Conservation (phyloP, 148 eudicot genomes). For the Cornus florida region DNA sequence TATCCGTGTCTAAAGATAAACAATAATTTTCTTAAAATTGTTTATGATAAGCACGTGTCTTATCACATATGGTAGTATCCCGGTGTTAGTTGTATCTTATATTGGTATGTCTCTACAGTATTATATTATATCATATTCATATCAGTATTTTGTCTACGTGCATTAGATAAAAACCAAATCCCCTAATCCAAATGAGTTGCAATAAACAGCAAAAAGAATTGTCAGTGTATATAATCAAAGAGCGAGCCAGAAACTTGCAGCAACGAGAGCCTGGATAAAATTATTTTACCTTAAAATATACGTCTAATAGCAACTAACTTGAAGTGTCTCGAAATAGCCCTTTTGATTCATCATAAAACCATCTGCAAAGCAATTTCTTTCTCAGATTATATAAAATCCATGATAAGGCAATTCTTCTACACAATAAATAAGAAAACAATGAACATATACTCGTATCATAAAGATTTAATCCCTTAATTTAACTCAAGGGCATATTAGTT, state of each 20-base stretch:
- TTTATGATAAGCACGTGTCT: no score
- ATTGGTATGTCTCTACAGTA: no score
- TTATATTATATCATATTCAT: no score
- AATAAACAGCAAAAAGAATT: neutral
- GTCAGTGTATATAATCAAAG: constrained; percentile 3
- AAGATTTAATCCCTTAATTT: neutral
- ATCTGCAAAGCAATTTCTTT: constrained; percentile 46
- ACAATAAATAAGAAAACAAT: neutral
- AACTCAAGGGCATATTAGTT: neutral
- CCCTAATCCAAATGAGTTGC: neutral
- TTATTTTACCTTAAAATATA: neutral
- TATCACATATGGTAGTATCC: no score
- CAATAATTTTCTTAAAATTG: no score
- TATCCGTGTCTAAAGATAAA: no score
- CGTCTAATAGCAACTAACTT: constrained; percentile 30
- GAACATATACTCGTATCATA: neutral
- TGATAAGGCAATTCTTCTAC: neutral
- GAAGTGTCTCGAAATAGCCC: constrained; percentile 76
- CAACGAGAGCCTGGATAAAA: neutral
- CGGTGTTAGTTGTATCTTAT: no score
- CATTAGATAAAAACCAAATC: neutral
- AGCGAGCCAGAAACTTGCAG: constrained; percentile 4
- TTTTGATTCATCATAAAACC: constrained; percentile 80
- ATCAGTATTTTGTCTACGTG: no score
- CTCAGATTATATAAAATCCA: constrained; percentile 7